phyloP scores from a whole-genome alignment of 805 yeast genomes.

The Pichia scutulata region DNA sequence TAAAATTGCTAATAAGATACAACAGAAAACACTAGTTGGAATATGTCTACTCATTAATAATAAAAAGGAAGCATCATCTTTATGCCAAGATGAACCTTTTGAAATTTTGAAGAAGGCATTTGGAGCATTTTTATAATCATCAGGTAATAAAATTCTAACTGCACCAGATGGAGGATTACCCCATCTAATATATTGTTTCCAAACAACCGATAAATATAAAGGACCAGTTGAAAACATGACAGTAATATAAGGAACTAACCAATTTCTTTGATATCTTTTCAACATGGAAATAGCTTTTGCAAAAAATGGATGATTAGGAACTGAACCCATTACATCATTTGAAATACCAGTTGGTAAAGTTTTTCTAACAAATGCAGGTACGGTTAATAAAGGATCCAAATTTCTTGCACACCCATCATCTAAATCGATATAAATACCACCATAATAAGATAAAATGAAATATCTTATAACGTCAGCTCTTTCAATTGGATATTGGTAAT shows the following conservation, averaged over 20 bases:
- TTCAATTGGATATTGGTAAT: constrained; percentile 73
- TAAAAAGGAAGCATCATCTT: constrained; percentile 76
- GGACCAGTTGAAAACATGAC: constrained; percentile 95
- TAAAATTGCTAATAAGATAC: constrained; percentile 49
- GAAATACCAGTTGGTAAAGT: constrained; percentile 88
- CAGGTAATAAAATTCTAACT: constrained; percentile 64
- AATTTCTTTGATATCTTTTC: constrained; percentile 57
- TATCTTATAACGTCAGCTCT: constrained; percentile 89
- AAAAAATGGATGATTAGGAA: constrained; percentile 83
- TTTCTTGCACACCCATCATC: constrained; percentile 81
- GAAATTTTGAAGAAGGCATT: constrained; percentile 66
- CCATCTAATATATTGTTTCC: constrained; percentile 84
- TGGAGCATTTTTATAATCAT: constrained; percentile 56
- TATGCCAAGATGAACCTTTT: constrained; percentile 89
- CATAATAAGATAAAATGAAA: constrained; percentile 73
- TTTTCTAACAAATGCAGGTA: constrained; percentile 80
- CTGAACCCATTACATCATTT: constrained; percentile 87
- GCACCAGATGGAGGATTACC: constrained; percentile 58
- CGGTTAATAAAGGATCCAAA: constrained; percentile 72
- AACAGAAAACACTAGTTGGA: constrained; percentile 59
- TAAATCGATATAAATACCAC: constrained; percentile 85
- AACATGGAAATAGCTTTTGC: constrained; percentile 58
- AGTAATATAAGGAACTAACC: constrained; percentile 82
- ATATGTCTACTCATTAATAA: constrained; percentile 70
- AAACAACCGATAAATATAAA: constrained; percentile 71